Base-by-base conservation (phyloP, 2,329 filamentous ascomycete genomes). In the Graphilbum fragrans region DNA sequence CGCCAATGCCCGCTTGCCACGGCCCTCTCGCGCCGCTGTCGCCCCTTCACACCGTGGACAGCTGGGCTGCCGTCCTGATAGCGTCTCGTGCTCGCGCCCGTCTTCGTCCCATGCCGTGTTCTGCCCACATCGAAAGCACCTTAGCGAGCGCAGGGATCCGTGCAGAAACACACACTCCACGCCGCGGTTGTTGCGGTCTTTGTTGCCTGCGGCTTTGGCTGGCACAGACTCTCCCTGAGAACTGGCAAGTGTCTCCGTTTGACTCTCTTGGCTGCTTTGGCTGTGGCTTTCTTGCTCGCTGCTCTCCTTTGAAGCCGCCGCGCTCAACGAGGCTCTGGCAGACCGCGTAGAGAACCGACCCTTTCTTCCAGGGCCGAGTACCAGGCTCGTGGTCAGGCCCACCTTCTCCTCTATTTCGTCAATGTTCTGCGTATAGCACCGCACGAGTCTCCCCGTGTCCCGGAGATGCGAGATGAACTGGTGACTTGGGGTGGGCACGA, bases 361-460 rank as follows among this genome's bases (percentile, higher is more conserved):
- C 33, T 72, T 68, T 49, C 68, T 75, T 2, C 80, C 81, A 1
- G 76, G 71, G 0, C 80, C 80, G 25, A 72, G 65, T 11, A 64
- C 60, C 9, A 85, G 63, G 41, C 77, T 70, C 0, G 77, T 82
- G 16, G 69, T 74, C 4, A 85, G 62, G 4, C 80, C 80, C 35
- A 82, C 77, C 43, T 80, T 77, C 52, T 79, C 75, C 53, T 86
- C 81, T 7, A 86, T 73, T 46, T 77, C 75, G 49, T 86, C 80
- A 48, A 86, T 85, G 48, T 85, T 86, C 50, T 86, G 80, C 0
- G 80, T 85, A 51, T 86, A 86, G 51, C 80, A 82, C 32, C 80
- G 66, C 25, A 83, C 77, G 5, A 86, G 64, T 47, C 81, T 80
- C 4, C 79, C 77, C 4, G 73, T 69, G 52, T 84, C 77, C 35